Conservation (phyloP, 2,329 filamentous ascomycete species). For the Elsinoe australis region DNA sequence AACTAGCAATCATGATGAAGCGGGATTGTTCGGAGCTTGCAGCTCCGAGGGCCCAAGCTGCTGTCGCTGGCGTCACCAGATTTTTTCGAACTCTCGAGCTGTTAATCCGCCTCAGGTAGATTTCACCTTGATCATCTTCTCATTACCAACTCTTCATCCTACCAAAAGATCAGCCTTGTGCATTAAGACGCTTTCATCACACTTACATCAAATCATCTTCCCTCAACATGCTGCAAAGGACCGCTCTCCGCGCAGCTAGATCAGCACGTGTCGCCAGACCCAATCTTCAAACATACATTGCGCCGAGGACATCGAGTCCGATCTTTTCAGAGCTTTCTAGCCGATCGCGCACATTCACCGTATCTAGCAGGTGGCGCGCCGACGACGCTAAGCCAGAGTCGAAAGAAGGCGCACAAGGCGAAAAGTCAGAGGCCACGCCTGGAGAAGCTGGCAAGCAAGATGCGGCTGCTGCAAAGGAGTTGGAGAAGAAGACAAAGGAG, state of each 20-base stretch:
- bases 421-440: constrained; percentile 31
- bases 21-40: constrained; percentile 21
- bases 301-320: background rate
- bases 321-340: background rate
- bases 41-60: constrained; percentile 10
- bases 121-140: background rate
- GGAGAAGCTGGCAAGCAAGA: constrained; percentile 40
- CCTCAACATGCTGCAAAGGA: constrained; percentile 1
- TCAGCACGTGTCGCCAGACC: background rate
- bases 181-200: too few relatives aligned
- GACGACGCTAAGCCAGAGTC: constrained; percentile 33
- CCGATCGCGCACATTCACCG: constrained; percentile 5
- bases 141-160: background rate
- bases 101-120: background rate
- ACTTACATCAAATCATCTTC: too few relatives aligned
- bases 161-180: too few relatives aligned
- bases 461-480: constrained; percentile 54
- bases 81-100: too few relatives aligned
- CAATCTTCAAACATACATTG: background rate
- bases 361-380: background rate
- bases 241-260: constrained; percentile 1
- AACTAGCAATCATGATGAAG: constrained; percentile 11
- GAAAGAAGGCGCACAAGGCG: constrained; percentile 24
- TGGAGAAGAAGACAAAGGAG: constrained; percentile 66
- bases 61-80: constrained; percentile 12